These are phyloP conservation scores for Acanthamoeba polyphaga DNA, from an alignment of 208 protist genomes.

Conservation along the genomic window DNA sequence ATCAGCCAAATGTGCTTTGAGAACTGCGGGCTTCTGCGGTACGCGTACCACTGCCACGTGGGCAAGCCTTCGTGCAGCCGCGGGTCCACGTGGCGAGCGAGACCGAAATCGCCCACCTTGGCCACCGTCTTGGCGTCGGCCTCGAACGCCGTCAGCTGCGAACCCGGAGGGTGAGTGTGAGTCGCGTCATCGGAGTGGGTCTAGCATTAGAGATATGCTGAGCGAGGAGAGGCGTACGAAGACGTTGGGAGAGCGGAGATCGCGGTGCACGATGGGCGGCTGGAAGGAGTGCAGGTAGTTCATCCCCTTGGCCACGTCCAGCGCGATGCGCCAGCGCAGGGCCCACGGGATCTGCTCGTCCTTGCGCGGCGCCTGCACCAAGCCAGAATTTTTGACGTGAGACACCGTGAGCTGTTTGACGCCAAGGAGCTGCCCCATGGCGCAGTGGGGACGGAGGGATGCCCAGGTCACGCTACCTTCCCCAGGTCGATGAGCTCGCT, in stretches of 20 bases:
- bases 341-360: constrained; percentile 48
- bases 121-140: constrained; percentile 4
- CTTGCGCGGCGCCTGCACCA: background rate
- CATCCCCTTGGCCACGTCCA: constrained; percentile 80
- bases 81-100: constrained; percentile 44
- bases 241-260: constrained; percentile 81
- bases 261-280: constrained; percentile 82
- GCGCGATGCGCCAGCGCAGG: constrained; percentile 69
- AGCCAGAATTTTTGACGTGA: too few relatives aligned
- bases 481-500: background rate
- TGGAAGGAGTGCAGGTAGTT: constrained; percentile 55
- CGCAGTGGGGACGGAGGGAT: too few relatives aligned
- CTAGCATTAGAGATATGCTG: background rate
- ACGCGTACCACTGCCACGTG: constrained; percentile 71
- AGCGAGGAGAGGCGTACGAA: constrained; percentile 59
- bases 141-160: background rate
- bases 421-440: too few relatives aligned
- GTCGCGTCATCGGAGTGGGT: too few relatives aligned
- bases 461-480: background rate
- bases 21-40: too few relatives aligned
- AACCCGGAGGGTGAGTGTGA: background rate
- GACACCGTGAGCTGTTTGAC: background rate
- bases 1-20: too few relatives aligned
- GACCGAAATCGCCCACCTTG: constrained; percentile 84
- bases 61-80: background rate